Conservation (phyloP, 106 monocot genomes). For the Platanthera guangdongensis region DNA sequence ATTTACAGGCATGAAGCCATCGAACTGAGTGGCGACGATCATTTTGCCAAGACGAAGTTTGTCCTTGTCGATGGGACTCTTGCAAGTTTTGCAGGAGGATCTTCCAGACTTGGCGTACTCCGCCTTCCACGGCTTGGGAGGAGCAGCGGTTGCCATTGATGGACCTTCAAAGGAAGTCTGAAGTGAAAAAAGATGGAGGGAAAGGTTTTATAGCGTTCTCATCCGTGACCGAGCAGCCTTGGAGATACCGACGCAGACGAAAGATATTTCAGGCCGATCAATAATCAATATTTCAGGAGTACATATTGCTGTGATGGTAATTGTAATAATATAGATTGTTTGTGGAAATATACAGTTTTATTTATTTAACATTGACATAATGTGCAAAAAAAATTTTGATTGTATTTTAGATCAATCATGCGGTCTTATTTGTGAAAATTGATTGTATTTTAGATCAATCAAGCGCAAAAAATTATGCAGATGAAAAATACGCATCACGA, state of each 20-base stretch:
- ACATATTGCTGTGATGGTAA: too few relatives aligned
- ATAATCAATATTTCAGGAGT: too few relatives aligned
- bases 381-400: too few relatives aligned
- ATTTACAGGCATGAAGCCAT: slow-evolving; percentile 88
- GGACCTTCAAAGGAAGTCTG: not conserved
- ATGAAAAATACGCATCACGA: too few relatives aligned
- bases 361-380: too few relatives aligned
- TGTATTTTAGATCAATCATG: too few relatives aligned
- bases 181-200: not conserved
- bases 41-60: slow-evolving; percentile 83
- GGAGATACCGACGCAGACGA: not conserved
- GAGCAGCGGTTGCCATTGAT: slow-evolving; percentile 30
- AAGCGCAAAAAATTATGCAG: too few relatives aligned
- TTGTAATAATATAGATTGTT: too few relatives aligned
- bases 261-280: too few relatives aligned
- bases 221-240: not conserved
- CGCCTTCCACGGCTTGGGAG: slow-evolving; percentile 87
- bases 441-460: too few relatives aligned
- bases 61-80: slow-evolving; percentile 64
- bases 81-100: slow-evolving; percentile 94
- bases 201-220: slow-evolving; percentile 2
- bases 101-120: slow-evolving; percentile 95
- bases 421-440: too few relatives aligned
- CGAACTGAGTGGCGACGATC: slow-evolving; percentile 78
- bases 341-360: too few relatives aligned